Evolutionary conservation across 1,139 yeast genomes (phyloP).

Genomic region (Lodderomyces elongisporus): DNA sequence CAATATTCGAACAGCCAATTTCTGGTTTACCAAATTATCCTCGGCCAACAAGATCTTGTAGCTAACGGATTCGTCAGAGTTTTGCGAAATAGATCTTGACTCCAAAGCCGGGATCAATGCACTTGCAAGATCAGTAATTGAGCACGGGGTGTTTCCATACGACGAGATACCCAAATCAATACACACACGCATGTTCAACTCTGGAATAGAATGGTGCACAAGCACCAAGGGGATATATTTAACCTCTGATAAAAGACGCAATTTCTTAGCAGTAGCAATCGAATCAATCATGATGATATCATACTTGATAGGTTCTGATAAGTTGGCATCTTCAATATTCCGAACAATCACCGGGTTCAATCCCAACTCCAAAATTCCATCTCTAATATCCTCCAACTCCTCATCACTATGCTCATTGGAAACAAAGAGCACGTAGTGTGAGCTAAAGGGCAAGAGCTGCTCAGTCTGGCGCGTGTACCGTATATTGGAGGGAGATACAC

Average conservation of each 20-base stretch:
- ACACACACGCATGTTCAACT: conserved; percentile 74
- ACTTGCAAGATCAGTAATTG: conserved; percentile 74
- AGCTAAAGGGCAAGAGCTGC: conserved; percentile 65
- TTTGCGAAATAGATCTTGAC: conserved; percentile 73
- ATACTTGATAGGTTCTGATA: conserved; percentile 55
- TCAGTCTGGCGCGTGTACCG: conserved; percentile 63
- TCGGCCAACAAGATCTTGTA: conserved; percentile 77
- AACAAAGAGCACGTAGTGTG: conserved; percentile 65
- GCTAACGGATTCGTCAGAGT: conserved; percentile 72
- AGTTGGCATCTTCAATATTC: conserved; percentile 45
- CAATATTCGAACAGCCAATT: conserved; percentile 74
- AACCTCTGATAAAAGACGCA: conserved; percentile 65
- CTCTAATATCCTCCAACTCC: conserved; percentile 43
- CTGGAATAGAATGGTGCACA: conserved; percentile 71
- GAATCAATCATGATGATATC: conserved; percentile 82
- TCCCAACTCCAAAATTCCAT: conserved; percentile 39
- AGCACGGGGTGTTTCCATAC: conserved; percentile 83
- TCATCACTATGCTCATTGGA: conserved; percentile 56
- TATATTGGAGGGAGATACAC: conserved; percentile 69
- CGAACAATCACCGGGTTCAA: conserved; percentile 48
- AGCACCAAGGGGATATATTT: conserved; percentile 79
- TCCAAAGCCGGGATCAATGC: conserved; percentile 82
- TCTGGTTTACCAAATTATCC: conserved; percentile 83
- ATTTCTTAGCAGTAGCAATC: conserved; percentile 64
- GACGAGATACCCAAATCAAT: conserved; percentile 83